Evolutionary conservation across 2,329 filamentous ascomycete species (phyloP), one percentile per base, ranked within the genome.

Genomic region (Cercospora citrullina): DNA sequence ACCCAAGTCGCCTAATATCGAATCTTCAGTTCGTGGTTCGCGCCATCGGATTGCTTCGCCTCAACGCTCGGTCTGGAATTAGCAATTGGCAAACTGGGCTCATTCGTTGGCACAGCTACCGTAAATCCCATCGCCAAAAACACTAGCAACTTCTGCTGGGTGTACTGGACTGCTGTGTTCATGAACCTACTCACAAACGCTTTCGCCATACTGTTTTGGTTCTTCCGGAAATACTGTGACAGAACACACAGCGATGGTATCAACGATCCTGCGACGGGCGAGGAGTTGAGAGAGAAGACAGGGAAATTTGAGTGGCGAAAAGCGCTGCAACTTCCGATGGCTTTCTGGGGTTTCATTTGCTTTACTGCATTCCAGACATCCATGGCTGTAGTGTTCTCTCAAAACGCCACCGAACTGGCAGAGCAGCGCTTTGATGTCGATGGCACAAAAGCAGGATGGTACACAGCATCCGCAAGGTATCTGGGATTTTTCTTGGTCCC

Each of bases 1-100:
- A 89, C 87, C 0, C 87, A 89, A 71, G 82, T 89, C 31, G 87
- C 87, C 0, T 87, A 89, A 74, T 89, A 89, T 75, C 88, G 89
- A 68, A 84, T 89, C 69, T 89, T 89, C 72, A 87, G 86, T 0
- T 87, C 86, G 0, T 89, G 87, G 87, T 89, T 89, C 69, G 81
- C 87, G 0, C 87, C 87, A 0, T 86, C 82, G 7, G 83, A 86
- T 65, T 87, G 87, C 1, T 89, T 89, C 72, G 87, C 87, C 0
- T 87, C 86, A 0, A 89, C 87, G 0, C 80, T 89, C 0, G 87
- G 83, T 0, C 84, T 89, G 4, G 87, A 89, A 74, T 80, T 89
- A 0, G 86, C 83, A 0, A 83, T 89, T 63, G 86, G 86, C 18
- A 89, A 88, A 75, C 84, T 89, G 8, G 87, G 87, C 1, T 83